Percentiles rank a stretch among this genome's conserved stretches.
phyloP scores from a whole-genome alignment of 306 rosid genomes.

The Calophaca sinica region DNA sequence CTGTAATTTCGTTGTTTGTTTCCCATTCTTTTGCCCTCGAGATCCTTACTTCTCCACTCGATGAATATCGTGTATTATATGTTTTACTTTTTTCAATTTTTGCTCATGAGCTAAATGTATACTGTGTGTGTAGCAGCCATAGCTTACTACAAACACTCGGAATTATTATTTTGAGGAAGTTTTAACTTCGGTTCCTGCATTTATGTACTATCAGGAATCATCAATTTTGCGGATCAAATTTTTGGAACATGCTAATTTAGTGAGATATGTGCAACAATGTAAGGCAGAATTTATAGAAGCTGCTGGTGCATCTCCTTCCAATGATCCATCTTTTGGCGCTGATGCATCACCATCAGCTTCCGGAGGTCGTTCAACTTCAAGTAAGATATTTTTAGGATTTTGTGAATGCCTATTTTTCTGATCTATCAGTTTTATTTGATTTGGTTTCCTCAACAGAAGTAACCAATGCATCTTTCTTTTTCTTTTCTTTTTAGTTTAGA shows the following conservation, averaged over 20 bases:
- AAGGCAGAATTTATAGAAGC: constrained; percentile 65
- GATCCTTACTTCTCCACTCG: constrained; percentile 21
- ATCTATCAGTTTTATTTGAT: constrained; percentile 22
- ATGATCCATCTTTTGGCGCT: constrained; percentile 52
- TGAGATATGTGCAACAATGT: constrained; percentile 68
- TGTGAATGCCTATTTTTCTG: background rate
- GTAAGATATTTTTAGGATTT: constrained; percentile 61
- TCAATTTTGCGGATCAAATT: constrained; percentile 75
- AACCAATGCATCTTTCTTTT: background rate
- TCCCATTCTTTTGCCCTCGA: constrained; percentile 1
- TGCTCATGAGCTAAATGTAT: background rate
- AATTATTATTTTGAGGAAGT: constrained; percentile 9
- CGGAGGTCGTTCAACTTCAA: constrained; percentile 64
- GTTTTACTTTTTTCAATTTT: background rate
- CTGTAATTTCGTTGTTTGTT: constrained; percentile 11
- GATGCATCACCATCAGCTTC: constrained; percentile 68
- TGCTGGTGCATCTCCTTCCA: constrained; percentile 54
- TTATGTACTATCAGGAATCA: constrained; percentile 68
- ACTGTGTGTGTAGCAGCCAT: constrained; percentile 20
- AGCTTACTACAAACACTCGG: constrained; percentile 2
- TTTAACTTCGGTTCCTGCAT: constrained; percentile 43
- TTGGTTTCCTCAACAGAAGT: constrained; percentile 1
- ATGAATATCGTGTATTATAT: background rate
- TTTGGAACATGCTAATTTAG: constrained; percentile 75
- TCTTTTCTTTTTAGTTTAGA: background rate